Evolutionary conservation across 1,284 basidiomycete species (phyloP).

Genomic region (Vanrija humicola): DNA sequence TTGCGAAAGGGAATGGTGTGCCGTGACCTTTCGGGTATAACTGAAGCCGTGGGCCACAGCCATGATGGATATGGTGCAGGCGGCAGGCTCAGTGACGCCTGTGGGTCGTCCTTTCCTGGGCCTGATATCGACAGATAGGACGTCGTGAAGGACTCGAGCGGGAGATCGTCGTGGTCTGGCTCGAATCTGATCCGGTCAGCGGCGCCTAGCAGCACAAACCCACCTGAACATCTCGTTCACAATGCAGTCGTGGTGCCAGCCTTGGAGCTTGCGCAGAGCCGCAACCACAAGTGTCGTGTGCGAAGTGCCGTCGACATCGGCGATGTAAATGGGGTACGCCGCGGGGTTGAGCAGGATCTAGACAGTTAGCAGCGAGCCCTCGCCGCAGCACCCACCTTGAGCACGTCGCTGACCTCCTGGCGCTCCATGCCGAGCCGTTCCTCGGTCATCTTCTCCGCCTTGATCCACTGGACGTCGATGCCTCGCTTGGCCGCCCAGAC

Average conservation of each 20-base stretch:
- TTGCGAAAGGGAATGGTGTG: not conserved
- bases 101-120: slow-evolving; percentile 16
- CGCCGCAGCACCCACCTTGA: slow-evolving; percentile 28
- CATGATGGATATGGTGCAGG: slow-evolving; percentile 38
- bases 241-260: slow-evolving; percentile 42
- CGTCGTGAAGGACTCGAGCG: slow-evolving; percentile 35
- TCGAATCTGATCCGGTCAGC: slow-evolving; percentile 28
- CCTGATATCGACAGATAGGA: slow-evolving; percentile 27
- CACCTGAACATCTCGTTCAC: slow-evolving; percentile 40
- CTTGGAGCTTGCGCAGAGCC: slow-evolving; percentile 42
- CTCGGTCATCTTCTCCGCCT: slow-evolving; percentile 41
- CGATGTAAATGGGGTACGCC: slow-evolving; percentile 41
- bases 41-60: slow-evolving; percentile 30
- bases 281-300: slow-evolving; percentile 44
- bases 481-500: slow-evolving; percentile 26
- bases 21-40: not conserved
- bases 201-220: not conserved
- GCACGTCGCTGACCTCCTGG: slow-evolving; percentile 33
- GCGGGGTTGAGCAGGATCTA: slow-evolving; percentile 36
- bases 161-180: slow-evolving; percentile 42
- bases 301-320: slow-evolving; percentile 41
- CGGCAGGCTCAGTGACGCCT: slow-evolving; percentile 27
- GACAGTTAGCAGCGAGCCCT: not conserved
- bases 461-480: slow-evolving; percentile 36
- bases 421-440: slow-evolving; percentile 42